A percentile compares a stretch with the other conserved stretches of the same genome.
These are phyloP conservation scores for Sphaerosporella brunnea DNA, from an alignment of 495 filamentous ascomycete species.

Conservation along the genomic window DNA sequence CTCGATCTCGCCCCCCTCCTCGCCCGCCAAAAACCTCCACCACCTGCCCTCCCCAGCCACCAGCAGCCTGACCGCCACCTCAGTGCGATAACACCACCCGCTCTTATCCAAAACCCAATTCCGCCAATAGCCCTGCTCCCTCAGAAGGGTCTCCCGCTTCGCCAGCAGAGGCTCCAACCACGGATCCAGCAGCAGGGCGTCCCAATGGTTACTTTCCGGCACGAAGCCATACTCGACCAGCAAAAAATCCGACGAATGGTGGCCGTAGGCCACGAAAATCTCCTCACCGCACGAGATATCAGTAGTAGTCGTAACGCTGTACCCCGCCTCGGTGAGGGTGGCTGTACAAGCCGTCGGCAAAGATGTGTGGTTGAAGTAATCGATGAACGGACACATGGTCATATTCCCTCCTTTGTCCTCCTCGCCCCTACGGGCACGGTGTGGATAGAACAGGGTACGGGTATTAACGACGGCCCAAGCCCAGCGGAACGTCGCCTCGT, in stretches of 20 bases:
- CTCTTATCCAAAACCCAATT: slow-evolving; percentile 45
- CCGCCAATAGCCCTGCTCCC: slow-evolving; percentile 43
- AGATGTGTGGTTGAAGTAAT: slow-evolving; percentile 68
- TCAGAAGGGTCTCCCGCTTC: slow-evolving; percentile 13
- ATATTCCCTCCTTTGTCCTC: slow-evolving; percentile 44
- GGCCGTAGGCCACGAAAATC: slow-evolving; percentile 62
- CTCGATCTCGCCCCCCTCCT: slow-evolving; percentile 40
- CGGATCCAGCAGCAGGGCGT: slow-evolving; percentile 51
- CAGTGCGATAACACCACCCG: slow-evolving; percentile 52
- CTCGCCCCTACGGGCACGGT: slow-evolving; percentile 33
- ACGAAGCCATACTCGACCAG: slow-evolving; percentile 74
- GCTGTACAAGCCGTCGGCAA: slow-evolving; percentile 36
- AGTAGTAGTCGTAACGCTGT: slow-evolving; percentile 30
- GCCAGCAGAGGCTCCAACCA: slow-evolving; percentile 41
- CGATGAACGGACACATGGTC: slow-evolving; percentile 67
- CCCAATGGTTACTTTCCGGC: slow-evolving; percentile 47
- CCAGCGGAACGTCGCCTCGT: slow-evolving; percentile 28
- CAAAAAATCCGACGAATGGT: slow-evolving; percentile 62
- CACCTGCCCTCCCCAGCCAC: slow-evolving; percentile 32
- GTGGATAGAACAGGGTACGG: slow-evolving; percentile 56
- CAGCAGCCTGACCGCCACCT: slow-evolving; percentile 42
- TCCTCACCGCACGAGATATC: slow-evolving; percentile 48
- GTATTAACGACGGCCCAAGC: slow-evolving; percentile 59
- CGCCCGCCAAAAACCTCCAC: slow-evolving; percentile 48
- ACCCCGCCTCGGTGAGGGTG: slow-evolving; percentile 36